Evolutionary conservation across 176 grass and related monocot genomes (phyloP), one percentile per base, ranked within the genome.

Genomic region (Urochloa ruziziensis): DNA sequence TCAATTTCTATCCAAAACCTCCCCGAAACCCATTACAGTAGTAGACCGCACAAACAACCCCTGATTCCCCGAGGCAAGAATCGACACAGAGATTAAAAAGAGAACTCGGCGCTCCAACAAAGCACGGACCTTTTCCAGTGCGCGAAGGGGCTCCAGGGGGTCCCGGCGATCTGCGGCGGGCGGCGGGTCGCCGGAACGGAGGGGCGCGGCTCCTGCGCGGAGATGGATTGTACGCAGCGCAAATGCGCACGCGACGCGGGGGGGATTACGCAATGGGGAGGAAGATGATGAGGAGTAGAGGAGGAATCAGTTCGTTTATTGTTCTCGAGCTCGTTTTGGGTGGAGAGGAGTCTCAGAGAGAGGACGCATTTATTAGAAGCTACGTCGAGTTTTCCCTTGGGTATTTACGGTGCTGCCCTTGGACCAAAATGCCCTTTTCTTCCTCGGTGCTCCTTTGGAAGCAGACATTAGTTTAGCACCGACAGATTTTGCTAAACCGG

Each of bases 361-460:
- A 39, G 52, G 56, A 5, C 47, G 37, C 32, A 77, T 85, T 89
- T 89, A 75, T 84, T 44, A 6, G 37, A 79, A 11, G 39, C 48
- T 5, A 19, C 16, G 79, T 24, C 27, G 17, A 8, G 7, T 2
- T 53, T 67, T 23, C 7, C 12, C 3, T 2, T 12, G 3, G 2
- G 2, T 28, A 82, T 72, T 86, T 47, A 86, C 83, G 64, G 15
- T 7, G 8, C 0, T 86, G 33, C 84, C 88, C 58, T 25, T 60
- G 80, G 80, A 86, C 84, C n/a, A 25, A 77, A 49, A 19, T 78
- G 6, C 88, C 81, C 75, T 48, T 30, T 3, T 25, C 39, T 47
- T 8, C 18, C 39, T 40, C 37, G 16, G 58, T 63, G 74, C 23
- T 27, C 66, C 6, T 36, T 12, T 67, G 16, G 62, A 18, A 34